These are phyloP conservation scores for Triticum urartu DNA, from an alignment of 176 grass and related monocot species.

Conservation along the genomic window DNA sequence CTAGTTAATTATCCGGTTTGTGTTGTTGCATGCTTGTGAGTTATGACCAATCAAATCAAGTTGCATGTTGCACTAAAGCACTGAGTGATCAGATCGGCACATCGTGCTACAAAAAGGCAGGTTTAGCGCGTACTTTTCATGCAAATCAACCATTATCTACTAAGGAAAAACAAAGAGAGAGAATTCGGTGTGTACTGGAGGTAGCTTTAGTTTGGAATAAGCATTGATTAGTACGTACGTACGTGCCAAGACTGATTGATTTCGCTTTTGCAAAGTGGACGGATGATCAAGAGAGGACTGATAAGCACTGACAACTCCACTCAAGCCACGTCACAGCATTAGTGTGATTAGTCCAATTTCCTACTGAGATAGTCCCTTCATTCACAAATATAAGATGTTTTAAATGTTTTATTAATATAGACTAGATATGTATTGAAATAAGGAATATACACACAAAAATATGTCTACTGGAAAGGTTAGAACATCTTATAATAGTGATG, in stretches of 20 bases:
- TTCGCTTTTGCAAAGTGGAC: background rate
- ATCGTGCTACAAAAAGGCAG: background rate
- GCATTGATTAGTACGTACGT: no score
- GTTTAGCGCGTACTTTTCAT: background rate
- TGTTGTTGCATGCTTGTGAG: no score
- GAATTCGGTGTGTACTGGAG: background rate
- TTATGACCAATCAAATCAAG: background rate
- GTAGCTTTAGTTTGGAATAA: background rate
- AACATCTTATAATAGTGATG: no score
- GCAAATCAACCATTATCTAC: background rate
- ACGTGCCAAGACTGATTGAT: background rate
- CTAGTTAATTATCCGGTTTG: background rate
- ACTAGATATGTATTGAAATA: no score
- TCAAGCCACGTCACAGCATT: background rate
- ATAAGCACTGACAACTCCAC: background rate
- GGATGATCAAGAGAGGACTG: background rate
- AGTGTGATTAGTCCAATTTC: background rate
- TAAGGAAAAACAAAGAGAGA: background rate
- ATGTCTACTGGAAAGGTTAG: no score
- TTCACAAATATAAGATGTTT: no score
- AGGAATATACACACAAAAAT: no score
- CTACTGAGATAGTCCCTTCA: background rate
- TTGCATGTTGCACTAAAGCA: background rate
- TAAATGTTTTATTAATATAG: no score
- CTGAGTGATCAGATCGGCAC: background rate